Evolutionary conservation across 208 protist species (phyloP), one percentile per base, ranked within the genome.

Genomic region (Endotrypanum monterogeii): DNA sequence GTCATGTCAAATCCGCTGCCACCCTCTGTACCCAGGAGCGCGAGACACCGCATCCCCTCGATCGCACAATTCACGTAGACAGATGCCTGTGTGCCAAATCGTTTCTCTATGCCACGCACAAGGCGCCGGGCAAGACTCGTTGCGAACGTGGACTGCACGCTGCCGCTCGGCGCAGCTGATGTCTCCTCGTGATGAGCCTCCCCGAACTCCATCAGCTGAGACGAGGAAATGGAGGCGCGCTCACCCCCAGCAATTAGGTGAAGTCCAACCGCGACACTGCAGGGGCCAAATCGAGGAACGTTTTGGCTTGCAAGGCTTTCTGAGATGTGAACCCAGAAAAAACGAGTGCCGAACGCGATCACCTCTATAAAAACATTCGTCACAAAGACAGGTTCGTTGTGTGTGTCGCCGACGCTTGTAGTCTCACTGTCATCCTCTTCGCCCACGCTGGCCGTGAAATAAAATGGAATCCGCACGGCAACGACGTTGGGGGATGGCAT

Each of bases 251-350:
- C 60, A 28, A 30, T 16, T 14, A 71, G 50, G 2, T 52, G 5
- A 4, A 75, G 70, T 30, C 63, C 70, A 23, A 86, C 61, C 3
- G 84, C 75, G 25, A 89, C 80, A 20, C 80, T 79, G 68, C 77
- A 88, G 28, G 84, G 46, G 3, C 87, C 84, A 41, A 89, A 70
- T 12, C 56, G 62, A 11, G 74, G 72, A 28, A 75, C 58, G 57
- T n/a, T 28, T 63, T 74, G 52, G 48, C 61, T 44, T 51, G 74
- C 18, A 50, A 75, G 67, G 58, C 73, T 70, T 67, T 92, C 85
- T 0, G 87, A 83, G 4, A 94, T 57, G 70, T 94, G 87, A 11
- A 94, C 67, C 90, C 90, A 94, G 58, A 92, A 87, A 55, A 89
- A 89, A 1, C 81, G 85, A 6, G 54, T 70, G 6, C 35, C 76